Base-by-base conservation (phyloP, 495 filamentous ascomycete species). In the Penicillium manginii region DNA sequence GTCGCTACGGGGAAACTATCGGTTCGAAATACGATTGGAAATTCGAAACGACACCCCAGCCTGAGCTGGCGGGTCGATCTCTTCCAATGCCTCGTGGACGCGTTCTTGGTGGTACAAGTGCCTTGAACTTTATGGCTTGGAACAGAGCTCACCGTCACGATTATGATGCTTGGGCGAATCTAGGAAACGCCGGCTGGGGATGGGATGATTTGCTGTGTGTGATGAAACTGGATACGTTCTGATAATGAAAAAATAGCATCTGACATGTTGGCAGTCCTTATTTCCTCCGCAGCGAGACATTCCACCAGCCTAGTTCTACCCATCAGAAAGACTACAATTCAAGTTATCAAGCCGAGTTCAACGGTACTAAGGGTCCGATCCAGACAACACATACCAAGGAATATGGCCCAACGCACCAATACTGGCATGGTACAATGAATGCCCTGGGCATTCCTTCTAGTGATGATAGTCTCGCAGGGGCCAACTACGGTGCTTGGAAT, bases 101-200 rank as follows among this genome's bases (percentile, higher is more conserved):
- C 40, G 70, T 75, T 12, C 55, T 82, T 10, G 76, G 80, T 1
- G 77, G 80, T 6, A 76, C 67, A 11, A 78, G 73, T 58, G 75
- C 73, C 0, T 57, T 82, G 32, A 82, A 82, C 55, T 78, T 75
- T 60, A 80, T 82, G 79, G 76, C 71, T 11, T 82, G 77, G 75
- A 78, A 77, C 63, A 68, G 80, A 5, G 81, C 73, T 0, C 76
- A 71, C 49, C 68, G 64, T 21, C 62, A 75, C 19, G 81, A 84
- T 51, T 82, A 63, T 22, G 52, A 63, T 57, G 56, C 61, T 2
- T 64, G 61, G 61, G 57, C 12, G 1, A 4, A 53, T 31, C n/a
- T 64, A 15, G 61, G 61, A 0, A 64, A 64, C 31, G 1, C 19
- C 1, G 57, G 54, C 7, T 64, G 61, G 61, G 54, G 61, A 11